A percentile compares a stretch with the other conserved stretches of the same genome.
These are phyloP conservation scores for Mycena sp. DNA, from an alignment of 1,284 basidiomycete species.

Conservation along the genomic window DNA sequence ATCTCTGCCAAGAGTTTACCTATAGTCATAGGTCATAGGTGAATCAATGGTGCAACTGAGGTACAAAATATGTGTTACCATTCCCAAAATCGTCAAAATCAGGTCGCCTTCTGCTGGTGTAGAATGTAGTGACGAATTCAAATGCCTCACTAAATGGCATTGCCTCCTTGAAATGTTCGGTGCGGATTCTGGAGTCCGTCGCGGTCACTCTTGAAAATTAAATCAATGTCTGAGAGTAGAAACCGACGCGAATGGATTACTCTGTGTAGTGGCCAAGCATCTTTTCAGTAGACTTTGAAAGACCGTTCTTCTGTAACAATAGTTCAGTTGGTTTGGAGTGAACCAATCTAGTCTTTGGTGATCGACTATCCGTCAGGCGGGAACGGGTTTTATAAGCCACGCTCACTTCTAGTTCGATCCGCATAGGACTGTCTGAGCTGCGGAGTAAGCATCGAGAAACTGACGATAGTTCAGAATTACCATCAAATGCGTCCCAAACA, in stretches of 20 bases:
- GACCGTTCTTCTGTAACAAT: constrained; percentile 66
- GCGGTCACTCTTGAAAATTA: constrained; percentile 57
- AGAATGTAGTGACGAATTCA: constrained; percentile 61
- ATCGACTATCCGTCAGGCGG: constrained; percentile 66
- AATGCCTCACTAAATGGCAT: constrained; percentile 82
- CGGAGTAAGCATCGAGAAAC: constrained; percentile 7
- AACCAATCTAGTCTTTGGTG: constrained; percentile 76
- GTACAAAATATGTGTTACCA: not conserved
- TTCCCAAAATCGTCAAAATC: constrained; percentile 46
- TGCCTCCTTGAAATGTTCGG: constrained; percentile 69
- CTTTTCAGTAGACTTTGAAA: constrained; percentile 83
- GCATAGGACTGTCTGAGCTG: constrained; percentile 75
- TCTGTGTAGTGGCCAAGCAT: constrained; percentile 78
- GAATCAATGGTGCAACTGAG: constrained; percentile 45
- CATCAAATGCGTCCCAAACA: constrained; percentile 91
- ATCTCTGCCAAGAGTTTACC: constrained; percentile 71
- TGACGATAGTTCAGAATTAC: constrained; percentile 46
- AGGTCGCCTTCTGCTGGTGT: constrained; percentile 44
- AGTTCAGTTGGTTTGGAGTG: constrained; percentile 89
- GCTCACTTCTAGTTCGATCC: constrained; percentile 85
- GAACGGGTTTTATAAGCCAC: not conserved
- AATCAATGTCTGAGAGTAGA: constrained; percentile 36
- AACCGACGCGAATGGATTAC: constrained; percentile 53
- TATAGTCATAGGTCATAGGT: constrained; percentile 50
- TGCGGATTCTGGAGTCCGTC: constrained; percentile 52